phyloP scores from a whole-genome alignment of 768 basidiomycete species.

The Cystobasidium ongulense region DNA sequence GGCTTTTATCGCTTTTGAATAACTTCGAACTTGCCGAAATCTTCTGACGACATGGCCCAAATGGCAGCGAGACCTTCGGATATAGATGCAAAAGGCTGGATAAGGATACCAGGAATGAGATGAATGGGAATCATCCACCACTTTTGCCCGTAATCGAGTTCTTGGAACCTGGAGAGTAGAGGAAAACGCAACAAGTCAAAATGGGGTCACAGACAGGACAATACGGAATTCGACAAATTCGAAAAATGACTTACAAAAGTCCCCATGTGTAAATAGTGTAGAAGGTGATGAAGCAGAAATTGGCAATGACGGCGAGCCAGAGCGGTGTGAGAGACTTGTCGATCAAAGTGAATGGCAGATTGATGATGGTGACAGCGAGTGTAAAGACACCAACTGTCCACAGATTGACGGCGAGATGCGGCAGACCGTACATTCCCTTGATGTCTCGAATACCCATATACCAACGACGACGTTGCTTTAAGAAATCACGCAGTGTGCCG shows the following conservation, averaged over 20 bases:
- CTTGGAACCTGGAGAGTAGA: neutral
- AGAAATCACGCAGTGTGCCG: constrained; percentile 43
- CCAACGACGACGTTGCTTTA: constrained; percentile 45
- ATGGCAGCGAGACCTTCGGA: constrained; percentile 43
- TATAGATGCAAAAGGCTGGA: constrained; percentile 44
- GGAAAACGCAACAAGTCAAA: neutral
- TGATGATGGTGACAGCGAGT: constrained; percentile 43
- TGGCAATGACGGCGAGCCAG: constrained; percentile 43
- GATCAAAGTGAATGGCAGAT: constrained; percentile 43
- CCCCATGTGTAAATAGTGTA: constrained; percentile 43
- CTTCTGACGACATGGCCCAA: constrained; percentile 41
- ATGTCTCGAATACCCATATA: constrained; percentile 42
- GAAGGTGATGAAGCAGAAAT: constrained; percentile 44
- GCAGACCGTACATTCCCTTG: constrained; percentile 44
- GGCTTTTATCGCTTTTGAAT: constrained; percentile 9
- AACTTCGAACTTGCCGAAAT: constrained; percentile 28
- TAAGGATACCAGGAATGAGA: constrained; percentile 39
- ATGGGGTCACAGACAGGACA: neutral
- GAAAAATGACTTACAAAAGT: constrained; percentile 36
- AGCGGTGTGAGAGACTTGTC: constrained; percentile 43
- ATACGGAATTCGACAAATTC: neutral
- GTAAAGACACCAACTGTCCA: constrained; percentile 43
- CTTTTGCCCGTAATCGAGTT: constrained; percentile 41
- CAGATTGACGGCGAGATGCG: constrained; percentile 43
- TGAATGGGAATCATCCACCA: constrained; percentile 42